phyloP scores from a whole-genome alignment of 2,329 filamentous ascomycete species.

The Clonostachys rhizophaga region DNA sequence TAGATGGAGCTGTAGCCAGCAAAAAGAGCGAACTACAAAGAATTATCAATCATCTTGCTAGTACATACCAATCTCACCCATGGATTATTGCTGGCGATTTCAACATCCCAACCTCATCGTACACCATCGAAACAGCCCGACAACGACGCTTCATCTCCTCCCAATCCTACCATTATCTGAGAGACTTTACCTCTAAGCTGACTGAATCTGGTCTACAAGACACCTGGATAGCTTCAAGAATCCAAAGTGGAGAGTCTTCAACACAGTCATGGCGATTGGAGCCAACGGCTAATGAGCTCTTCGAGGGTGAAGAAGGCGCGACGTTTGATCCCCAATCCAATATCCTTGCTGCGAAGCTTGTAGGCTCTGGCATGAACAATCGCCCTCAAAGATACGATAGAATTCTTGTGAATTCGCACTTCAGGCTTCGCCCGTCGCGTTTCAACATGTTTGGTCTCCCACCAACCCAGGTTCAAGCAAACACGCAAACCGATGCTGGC shows the following conservation, averaged over 20 bases:
- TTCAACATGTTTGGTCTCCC: constrained; percentile 54
- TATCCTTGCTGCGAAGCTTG: constrained; percentile 44
- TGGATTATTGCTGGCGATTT: constrained; percentile 61
- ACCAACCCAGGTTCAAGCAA: constrained; percentile 2
- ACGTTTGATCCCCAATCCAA: constrained; percentile 61
- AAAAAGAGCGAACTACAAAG: constrained; percentile 52
- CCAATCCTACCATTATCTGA: constrained; percentile 35
- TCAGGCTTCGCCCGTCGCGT: constrained; percentile 19
- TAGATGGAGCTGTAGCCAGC: constrained; percentile 48
- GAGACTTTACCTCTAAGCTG: constrained; percentile 39
- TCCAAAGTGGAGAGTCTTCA: constrained; percentile 35
- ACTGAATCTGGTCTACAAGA: constrained; percentile 43
- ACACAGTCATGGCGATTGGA: constrained; percentile 3
- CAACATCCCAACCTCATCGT: constrained; percentile 56
- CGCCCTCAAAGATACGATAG: constrained; percentile 63
- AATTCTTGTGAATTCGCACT: constrained; percentile 46
- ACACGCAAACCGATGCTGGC: not conserved
- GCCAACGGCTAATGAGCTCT: constrained; percentile 16
- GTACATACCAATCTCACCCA: constrained; percentile 32
- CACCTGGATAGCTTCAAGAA: constrained; percentile 40
- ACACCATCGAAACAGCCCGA: constrained; percentile 47
- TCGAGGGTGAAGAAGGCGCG: constrained; percentile 58
- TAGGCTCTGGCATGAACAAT: constrained; percentile 39
- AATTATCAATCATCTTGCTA: constrained; percentile 39
- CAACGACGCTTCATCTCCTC: constrained; percentile 47